Conservation (phyloP, 306 rosid species). For the Vigna trinervia region DNA sequence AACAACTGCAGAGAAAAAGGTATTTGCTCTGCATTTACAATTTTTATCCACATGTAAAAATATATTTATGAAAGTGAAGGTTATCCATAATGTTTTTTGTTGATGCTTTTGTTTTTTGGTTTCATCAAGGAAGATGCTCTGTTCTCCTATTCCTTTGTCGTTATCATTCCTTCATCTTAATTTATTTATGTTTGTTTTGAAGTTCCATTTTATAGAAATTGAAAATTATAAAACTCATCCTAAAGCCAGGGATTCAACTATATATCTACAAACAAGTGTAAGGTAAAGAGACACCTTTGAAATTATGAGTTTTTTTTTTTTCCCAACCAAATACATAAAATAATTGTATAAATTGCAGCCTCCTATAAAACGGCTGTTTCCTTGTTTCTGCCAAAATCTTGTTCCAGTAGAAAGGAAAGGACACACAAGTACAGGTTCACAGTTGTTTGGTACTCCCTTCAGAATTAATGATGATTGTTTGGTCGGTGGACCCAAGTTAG, state of each 20-base stretch:
- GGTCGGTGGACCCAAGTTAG: neutral
- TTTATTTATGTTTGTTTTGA: neutral
- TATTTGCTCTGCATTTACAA: conserved; percentile 48
- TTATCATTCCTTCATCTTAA: conserved; percentile 12
- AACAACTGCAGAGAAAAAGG: conserved; percentile 60
- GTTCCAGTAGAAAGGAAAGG: conserved; percentile 5
- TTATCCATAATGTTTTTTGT: conserved; percentile 17
- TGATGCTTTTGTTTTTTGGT: conserved; percentile 16
- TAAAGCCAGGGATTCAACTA: conserved; percentile 25
- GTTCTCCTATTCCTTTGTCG: neutral
- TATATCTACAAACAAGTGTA: neutral
- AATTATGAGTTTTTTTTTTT: neutral
- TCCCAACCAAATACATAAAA: conserved; percentile 15
- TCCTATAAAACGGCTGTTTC: conserved; percentile 1
- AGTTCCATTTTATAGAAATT: neutral
- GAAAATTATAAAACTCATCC: neutral
- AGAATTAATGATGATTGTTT: conserved; percentile 10
- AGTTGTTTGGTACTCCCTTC: conserved; percentile 18
- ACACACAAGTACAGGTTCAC: neutral
- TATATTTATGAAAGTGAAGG: conserved; percentile 21
- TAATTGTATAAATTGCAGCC: conserved; percentile 20
- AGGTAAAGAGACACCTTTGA: conserved; percentile 12
- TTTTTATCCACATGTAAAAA: conserved; percentile 31
- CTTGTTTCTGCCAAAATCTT: neutral
- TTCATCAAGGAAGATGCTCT: neutral